A percentile compares a stretch with the other conserved stretches of the same genome.
Evolutionary conservation across 2,329 filamentous ascomycete genomes (phyloP).

Genomic region (Aureobasidium sp.): DNA sequence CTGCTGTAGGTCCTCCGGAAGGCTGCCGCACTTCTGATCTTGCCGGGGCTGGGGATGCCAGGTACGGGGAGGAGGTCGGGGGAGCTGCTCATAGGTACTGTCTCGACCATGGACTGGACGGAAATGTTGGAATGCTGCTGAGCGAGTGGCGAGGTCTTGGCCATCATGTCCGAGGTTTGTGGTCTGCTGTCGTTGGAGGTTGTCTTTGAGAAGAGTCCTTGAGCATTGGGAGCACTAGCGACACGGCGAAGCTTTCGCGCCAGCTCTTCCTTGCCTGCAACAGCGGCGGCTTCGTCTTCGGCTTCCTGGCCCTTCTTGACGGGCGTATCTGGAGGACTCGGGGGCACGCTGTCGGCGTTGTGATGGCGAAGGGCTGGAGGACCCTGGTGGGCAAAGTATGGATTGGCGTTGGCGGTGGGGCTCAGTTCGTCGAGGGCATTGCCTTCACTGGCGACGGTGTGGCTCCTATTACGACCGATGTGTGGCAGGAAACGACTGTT

Average conservation of each 20-base stretch:
- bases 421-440: conserved; percentile 87
- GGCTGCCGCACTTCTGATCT: conserved; percentile 58
- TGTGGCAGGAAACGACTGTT: conserved; percentile 85
- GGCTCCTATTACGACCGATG: conserved; percentile 79
- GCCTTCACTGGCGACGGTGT: conserved; percentile 87
- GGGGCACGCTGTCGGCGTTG: conserved; percentile 87
- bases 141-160: conserved; percentile 51
- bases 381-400: conserved; percentile 95
- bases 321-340: conserved; percentile 86
- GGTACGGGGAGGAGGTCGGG: conserved; percentile 31
- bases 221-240: conserved; percentile 92
- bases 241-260: conserved; percentile 88
- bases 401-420: conserved; percentile 89
- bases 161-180: conserved; percentile 77
- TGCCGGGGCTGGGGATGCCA: conserved; percentile 52
- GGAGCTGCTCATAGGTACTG: conserved; percentile 27
- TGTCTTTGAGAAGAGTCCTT: conserved; percentile 69
- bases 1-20: conserved; percentile 97
- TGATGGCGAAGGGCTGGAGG: conserved; percentile 88
- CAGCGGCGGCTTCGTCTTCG: conserved; percentile 59
- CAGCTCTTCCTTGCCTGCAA: conserved; percentile 84
- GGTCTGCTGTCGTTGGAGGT: conserved; percentile 57
- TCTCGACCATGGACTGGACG: conserved; percentile 50
- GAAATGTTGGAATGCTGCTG: conserved; percentile 32
- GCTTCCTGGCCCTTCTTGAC: conserved; percentile 62